Evolutionary conservation across 495 filamentous ascomycete species (phyloP).

Genomic region (Aspergillus taichungensis): DNA sequence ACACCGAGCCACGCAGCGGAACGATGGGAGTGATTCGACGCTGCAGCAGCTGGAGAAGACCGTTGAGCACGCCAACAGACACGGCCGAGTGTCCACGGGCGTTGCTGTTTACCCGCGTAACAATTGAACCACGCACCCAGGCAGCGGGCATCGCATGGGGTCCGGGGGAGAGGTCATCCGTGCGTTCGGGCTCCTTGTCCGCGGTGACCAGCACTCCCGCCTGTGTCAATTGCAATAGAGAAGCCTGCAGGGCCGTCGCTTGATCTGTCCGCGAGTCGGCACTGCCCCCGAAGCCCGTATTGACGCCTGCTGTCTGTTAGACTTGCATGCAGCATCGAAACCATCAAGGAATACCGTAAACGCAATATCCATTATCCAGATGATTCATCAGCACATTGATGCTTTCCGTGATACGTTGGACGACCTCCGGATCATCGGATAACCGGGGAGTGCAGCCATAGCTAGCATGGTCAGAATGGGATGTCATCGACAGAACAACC

Average conservation of each 20-base stretch:
- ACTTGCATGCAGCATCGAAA: not conserved
- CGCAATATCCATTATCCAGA: too few species aligned
- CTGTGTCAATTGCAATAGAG: conserved; percentile 43
- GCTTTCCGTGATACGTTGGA: too few species aligned
- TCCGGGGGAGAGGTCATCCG: not conserved
- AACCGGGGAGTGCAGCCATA: too few species aligned
- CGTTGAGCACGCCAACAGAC: conserved; percentile 38
- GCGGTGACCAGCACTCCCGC: conserved; percentile 39
- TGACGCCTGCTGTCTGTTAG: conserved; percentile 35
- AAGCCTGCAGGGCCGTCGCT: conserved; percentile 36
- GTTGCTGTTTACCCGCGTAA: conserved; percentile 47
- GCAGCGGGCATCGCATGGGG: conserved; percentile 35
- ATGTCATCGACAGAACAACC: too few species aligned
- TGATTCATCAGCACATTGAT: too few species aligned
- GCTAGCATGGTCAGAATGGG: too few species aligned
- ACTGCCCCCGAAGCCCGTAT: conserved; percentile 57
- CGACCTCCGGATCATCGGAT: too few species aligned
- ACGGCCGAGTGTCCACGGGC: conserved; percentile 52
- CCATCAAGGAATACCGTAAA: too few species aligned
- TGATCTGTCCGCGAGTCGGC: conserved; percentile 42
- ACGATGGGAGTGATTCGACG: conserved; percentile 44
- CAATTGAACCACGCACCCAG: conserved; percentile 49
- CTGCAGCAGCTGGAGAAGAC: conserved; percentile 37
- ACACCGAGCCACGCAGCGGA: conserved; percentile 51
- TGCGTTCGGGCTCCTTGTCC: conserved; percentile 8